Evolutionary conservation across 495 filamentous ascomycete genomes (phyloP).

Genomic region (Extremus antarcticus): DNA sequence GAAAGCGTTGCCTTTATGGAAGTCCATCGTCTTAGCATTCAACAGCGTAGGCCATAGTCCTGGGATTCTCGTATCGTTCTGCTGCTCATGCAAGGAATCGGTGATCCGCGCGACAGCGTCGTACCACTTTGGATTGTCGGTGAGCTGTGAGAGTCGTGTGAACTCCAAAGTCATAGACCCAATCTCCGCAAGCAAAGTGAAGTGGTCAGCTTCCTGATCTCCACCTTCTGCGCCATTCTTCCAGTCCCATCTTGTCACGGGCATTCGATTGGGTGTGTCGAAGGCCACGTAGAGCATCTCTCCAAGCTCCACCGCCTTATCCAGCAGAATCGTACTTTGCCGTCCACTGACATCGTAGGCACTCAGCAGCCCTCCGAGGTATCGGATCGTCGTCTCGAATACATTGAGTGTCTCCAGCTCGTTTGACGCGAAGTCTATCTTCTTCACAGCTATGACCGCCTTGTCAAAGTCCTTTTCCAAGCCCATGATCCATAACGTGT

Average conservation of each 20-base stretch:
- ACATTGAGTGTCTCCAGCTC: slow-evolving; percentile 24
- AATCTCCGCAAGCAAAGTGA: slow-evolving; percentile 32
- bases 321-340: slow-evolving; percentile 34
- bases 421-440: slow-evolving; percentile 44
- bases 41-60: slow-evolving; percentile 34
- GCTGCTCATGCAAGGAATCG: slow-evolving; percentile 25
- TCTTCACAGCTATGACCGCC: slow-evolving; percentile 42
- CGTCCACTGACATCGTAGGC: slow-evolving; percentile 31
- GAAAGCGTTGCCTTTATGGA: slow-evolving; percentile 31
- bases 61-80: slow-evolving; percentile 29
- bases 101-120: slow-evolving; percentile 27
- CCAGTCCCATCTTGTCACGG: slow-evolving; percentile 42
- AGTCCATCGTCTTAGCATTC: slow-evolving; percentile 30
- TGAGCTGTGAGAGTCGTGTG: slow-evolving; percentile 27
- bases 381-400: slow-evolving; percentile 33
- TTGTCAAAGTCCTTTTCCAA: slow-evolving; percentile 49
- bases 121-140: slow-evolving; percentile 29
- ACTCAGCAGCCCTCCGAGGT: slow-evolving; percentile 30
- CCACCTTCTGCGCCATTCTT: slow-evolving; percentile 32
- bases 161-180: slow-evolving; percentile 32
- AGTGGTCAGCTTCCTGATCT: slow-evolving; percentile 33
- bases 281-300: slow-evolving; percentile 32
- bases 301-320: slow-evolving; percentile 30
- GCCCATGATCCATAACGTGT: slow-evolving; percentile 55
- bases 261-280: slow-evolving; percentile 33